These are phyloP conservation scores for Citrus cavaleriei DNA, from an alignment of 345 rosid genomes.

Conservation along the genomic window DNA sequence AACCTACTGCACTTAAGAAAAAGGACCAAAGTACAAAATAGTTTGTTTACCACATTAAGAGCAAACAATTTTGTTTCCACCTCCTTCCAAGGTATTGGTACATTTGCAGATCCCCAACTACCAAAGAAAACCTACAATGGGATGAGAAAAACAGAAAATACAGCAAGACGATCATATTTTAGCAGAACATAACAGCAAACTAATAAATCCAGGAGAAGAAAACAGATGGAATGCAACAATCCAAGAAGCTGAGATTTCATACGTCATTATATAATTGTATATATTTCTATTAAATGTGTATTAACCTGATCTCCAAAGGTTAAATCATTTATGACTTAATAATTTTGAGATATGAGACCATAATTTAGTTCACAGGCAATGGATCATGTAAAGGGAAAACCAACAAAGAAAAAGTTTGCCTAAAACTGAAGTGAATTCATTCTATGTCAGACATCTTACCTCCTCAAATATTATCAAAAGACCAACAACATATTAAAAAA, in stretches of 20 bases:
- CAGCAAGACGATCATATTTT: constrained; percentile 1
- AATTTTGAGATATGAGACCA: neutral
- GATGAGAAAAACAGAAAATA: constrained; percentile 4
- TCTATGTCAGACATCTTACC: neutral
- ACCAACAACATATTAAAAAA: neutral
- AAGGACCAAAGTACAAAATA: neutral
- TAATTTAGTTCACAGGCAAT: neutral
- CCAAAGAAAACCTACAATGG: constrained; percentile 57
- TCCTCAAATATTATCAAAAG: neutral
- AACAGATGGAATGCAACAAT: neutral
- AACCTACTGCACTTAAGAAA: neutral
- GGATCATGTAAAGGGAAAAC: no score
- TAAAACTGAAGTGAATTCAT: neutral
- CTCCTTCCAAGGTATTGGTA: constrained; percentile 70
- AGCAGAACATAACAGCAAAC: neutral
- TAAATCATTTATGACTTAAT: neutral
- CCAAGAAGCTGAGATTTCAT: neutral
- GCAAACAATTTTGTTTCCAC: constrained; percentile 79
- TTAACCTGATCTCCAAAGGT: neutral
- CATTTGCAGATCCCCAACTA: constrained; percentile 56
- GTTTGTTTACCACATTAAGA: constrained; percentile 67
- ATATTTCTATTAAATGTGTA: neutral
- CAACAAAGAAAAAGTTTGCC: no score
- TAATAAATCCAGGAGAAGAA: neutral
- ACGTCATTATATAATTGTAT: neutral